Base-by-base conservation (phyloP, 129 eudicot genomes). In the Pittosporum tobira region DNA sequence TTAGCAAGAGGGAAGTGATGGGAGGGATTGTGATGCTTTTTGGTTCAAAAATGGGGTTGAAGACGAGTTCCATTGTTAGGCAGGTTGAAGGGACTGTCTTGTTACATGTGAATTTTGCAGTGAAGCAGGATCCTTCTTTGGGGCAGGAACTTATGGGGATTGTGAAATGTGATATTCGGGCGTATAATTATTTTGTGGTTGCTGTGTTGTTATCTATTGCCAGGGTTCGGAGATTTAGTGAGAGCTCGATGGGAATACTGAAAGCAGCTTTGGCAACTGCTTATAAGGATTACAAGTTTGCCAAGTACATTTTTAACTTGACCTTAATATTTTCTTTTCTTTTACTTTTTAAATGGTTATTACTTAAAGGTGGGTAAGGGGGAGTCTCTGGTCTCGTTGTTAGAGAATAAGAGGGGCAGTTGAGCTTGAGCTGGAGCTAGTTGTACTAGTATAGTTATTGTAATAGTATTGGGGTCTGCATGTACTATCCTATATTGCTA, bases 31-130 rank as follows among this genome's bases (percentile, higher is more conserved):
- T 83, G 66, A 29, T 70, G 83, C 75, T 72, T 52, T 80, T 87
- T 45, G 94, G 95, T 25, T 63, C 71, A 29, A 59, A 61, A 20
- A 12, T 65, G 57, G 46, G 43, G 59, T n/a, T 21, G 47, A 75
- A 79, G 23, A 68, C 52, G 9, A 58, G 85, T 36, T 62, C 71
- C 6, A 72, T 75, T 3, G 49, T 79, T 57, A 77, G 77, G 75
- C 93, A 87, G 57, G 93, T 87, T 9, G 95, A 87, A 63, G 95
- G 95, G 73, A 87, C 95, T 19, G 85, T 83, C 29, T 64, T 87
- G 77, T 75, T 87, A 29, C 93, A 87, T 79, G 80, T 87, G 51
- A 87, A 87, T 75, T 87, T 87, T 47, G 95, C 94, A 0, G 95
- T 87, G 16, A 87, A 87, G 68, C 95, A 87, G 77, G 93, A 87